Percentiles rank a stretch among this genome's conserved stretches.
Conservation (phyloP, 257 asterid species). For the Paulownia fortunei region DNA sequence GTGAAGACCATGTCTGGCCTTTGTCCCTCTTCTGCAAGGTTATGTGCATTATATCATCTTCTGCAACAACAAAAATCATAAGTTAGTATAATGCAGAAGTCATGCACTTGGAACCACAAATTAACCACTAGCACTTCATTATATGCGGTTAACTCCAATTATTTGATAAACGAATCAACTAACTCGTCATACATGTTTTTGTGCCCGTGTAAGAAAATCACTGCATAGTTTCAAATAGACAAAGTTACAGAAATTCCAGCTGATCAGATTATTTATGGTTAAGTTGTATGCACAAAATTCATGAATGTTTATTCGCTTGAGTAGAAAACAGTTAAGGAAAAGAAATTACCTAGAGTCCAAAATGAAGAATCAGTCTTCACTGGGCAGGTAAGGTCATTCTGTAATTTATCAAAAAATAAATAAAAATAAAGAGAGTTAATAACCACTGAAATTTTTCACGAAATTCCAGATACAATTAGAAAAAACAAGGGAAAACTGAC, state of each 20-base stretch:
- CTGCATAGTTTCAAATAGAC: background rate
- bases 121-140: background rate
- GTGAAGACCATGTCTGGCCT: slow-evolving; percentile 96
- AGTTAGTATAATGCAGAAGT: background rate
- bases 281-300: background rate
- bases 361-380: slow-evolving; percentile 94
- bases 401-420: slow-evolving; percentile 18
- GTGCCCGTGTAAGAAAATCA: background rate
- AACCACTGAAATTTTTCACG: background rate
- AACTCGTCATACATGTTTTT: background rate
- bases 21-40: slow-evolving; percentile 96
- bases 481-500: slow-evolving; percentile 41
- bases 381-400: slow-evolving; percentile 82
- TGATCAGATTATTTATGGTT: background rate
- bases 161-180: background rate
- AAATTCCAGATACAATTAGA: background rate
- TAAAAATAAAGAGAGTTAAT: background rate
- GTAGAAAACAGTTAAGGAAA: background rate
- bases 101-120: background rate
- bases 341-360: slow-evolving; percentile 89
- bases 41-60: slow-evolving; percentile 87
- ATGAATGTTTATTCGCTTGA: background rate
- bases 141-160: background rate
- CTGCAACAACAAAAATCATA: slow-evolving; percentile 49
- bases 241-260: background rate